phyloP scores from a whole-genome alignment of 2,329 filamentous ascomycete genomes.

The Chaetomium strumarium region DNA sequence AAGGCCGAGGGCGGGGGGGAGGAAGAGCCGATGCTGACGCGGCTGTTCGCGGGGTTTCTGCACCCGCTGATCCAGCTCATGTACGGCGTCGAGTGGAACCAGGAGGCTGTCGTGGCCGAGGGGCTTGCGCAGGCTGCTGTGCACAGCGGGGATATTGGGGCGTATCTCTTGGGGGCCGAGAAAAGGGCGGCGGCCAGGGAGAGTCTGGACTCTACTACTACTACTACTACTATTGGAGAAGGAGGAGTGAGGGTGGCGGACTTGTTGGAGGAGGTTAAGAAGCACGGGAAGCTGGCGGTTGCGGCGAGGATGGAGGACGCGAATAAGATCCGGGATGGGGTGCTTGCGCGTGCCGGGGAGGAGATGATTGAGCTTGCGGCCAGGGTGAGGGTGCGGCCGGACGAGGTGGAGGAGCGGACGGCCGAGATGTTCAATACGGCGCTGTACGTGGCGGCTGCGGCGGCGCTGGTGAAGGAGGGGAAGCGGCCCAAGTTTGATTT shows the following conservation, averaged over 20 bases:
- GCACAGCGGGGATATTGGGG: constrained; percentile 52
- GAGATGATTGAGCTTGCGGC: constrained; percentile 58
- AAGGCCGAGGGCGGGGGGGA: constrained; percentile 41
- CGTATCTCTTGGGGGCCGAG: constrained; percentile 51
- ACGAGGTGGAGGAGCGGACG: constrained; percentile 50
- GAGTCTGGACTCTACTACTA: too few relatives aligned
- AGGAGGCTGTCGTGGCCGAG: constrained; percentile 76
- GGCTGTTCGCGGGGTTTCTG: constrained; percentile 63
- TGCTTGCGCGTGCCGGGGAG: constrained; percentile 56
- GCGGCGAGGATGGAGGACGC: constrained; percentile 47
- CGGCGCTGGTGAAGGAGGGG: constrained; percentile 43
- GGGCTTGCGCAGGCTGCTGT: constrained; percentile 71
- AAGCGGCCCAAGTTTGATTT: constrained; percentile 76
- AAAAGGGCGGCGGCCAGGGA: constrained; percentile 32
- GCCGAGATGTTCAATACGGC: constrained; percentile 63
- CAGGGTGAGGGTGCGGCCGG: constrained; percentile 50
- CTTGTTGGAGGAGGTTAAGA: constrained; percentile 55
- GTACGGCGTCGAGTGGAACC: constrained; percentile 75
- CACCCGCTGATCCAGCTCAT: constrained; percentile 83
- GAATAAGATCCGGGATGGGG: constrained; percentile 64
- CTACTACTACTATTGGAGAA: too few relatives aligned
- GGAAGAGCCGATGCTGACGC: constrained; percentile 56
- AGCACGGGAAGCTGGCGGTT: constrained; percentile 49
- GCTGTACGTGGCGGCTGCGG: constrained; percentile 43
- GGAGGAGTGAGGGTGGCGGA: constrained; percentile 42